Conservation (phyloP, 306 rosid genomes). For the Heteromeles arbutifolia region DNA sequence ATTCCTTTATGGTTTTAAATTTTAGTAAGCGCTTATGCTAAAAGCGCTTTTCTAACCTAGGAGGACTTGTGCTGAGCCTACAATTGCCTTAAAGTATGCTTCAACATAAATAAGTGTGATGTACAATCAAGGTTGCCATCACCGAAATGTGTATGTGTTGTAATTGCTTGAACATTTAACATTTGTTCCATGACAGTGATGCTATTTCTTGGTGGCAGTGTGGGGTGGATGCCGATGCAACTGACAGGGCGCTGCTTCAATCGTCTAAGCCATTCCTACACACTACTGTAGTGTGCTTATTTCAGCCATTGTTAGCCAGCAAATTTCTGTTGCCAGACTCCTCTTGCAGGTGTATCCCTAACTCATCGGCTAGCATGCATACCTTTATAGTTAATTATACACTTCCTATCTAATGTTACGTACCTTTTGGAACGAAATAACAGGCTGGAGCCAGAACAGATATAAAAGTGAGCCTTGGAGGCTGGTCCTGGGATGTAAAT, state of each 20-base stretch:
- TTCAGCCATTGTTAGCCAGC: constrained; percentile 57
- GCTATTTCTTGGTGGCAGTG: constrained; percentile 30
- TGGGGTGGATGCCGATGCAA: constrained; percentile 47
- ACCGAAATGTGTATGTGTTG: neutral
- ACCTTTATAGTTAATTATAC: neutral
- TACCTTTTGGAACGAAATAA: neutral
- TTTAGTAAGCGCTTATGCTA: no score
- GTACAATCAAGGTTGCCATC: neutral
- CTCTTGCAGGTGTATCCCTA: constrained; percentile 39
- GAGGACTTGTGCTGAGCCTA: neutral
- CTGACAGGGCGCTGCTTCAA: constrained; percentile 46
- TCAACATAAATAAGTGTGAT: neutral
- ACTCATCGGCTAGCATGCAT: neutral
- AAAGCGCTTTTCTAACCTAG: no score
- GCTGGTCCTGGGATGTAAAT: constrained; percentile 52
- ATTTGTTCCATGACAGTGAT: constrained; percentile 5
- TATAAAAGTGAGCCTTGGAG: constrained; percentile 40
- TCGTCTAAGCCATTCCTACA: constrained; percentile 58
- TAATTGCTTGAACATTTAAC: neutral
- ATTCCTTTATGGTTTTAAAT: no score
- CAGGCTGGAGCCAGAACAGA: constrained; percentile 55
- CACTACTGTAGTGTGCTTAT: constrained; percentile 54
- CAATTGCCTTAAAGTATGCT: neutral
- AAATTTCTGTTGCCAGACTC: constrained; percentile 43
- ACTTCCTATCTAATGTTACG: neutral